phyloP scores from a whole-genome alignment of 225 moss, liverwort and hornwort species.

The Antitrichia curtipendula region DNA sequence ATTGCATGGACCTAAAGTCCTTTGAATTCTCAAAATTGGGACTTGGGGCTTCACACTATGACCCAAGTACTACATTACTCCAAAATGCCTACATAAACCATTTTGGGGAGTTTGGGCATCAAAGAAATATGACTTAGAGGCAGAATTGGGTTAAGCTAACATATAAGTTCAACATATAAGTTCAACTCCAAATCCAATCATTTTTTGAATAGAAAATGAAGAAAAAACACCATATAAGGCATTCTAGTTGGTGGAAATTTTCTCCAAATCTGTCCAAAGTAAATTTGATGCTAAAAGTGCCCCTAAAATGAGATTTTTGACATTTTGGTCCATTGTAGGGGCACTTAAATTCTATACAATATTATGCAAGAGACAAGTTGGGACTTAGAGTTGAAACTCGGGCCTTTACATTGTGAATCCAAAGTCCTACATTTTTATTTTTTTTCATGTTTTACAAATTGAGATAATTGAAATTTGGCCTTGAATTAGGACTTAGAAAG shows the following conservation, averaged over 20 bases:
- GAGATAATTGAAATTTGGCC: accelerated
- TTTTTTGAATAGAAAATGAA: background rate
- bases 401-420: background rate
- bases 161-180: background rate
- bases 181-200: too few species aligned
- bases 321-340: accelerated
- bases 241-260: background rate
- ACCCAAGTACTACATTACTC: background rate
- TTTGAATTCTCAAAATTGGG: background rate
- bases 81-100: background rate
- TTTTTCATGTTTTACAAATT: accelerated
- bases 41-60: background rate
- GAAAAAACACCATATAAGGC: background rate
- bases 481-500: accelerated
- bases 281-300: background rate
- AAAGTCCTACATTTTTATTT: background rate
- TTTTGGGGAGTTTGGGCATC: too few species aligned
- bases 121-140: background rate
- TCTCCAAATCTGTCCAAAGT: background rate
- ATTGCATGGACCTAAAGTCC: accelerated
- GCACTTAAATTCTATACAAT: background rate
- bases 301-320: background rate
- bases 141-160: accelerated
- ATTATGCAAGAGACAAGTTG: background rate
- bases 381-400: accelerated